These are phyloP conservation scores for Psilocybe tampanensis DNA, from an alignment of 768 basidiomycete genomes.

Conservation along the genomic window DNA sequence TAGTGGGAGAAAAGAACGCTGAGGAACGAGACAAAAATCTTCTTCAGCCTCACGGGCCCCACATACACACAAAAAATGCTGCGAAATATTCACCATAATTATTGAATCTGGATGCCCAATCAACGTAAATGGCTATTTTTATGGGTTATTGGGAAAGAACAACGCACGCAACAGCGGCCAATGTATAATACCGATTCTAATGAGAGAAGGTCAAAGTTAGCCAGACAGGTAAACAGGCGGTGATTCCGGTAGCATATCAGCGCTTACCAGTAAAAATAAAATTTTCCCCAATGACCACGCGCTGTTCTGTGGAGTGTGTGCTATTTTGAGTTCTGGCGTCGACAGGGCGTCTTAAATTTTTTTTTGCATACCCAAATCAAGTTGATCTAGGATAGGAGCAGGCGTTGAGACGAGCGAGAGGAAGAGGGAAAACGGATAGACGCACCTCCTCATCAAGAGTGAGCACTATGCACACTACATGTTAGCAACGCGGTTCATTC, in stretches of 20 bases:
- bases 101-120: slow-evolving; percentile 44
- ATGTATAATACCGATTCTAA: slow-evolving; percentile 62
- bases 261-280: slow-evolving; percentile 54
- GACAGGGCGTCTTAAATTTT: background rate
- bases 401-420: background rate
- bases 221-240: background rate
- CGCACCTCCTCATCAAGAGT: slow-evolving; percentile 55
- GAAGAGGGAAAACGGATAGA: background rate
- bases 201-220: background rate
- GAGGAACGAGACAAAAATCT: slow-evolving; percentile 6
- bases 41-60: background rate
- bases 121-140: background rate
- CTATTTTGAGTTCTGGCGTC: background rate
- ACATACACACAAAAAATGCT: background rate
- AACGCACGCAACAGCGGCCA: slow-evolving; percentile 53
- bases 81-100: slow-evolving; percentile 44
- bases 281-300: slow-evolving; percentile 58
- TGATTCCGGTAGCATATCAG: background rate
- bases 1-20: slow-evolving; percentile 41
- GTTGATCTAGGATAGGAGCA: slow-evolving; percentile 38
- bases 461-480: slow-evolving; percentile 34
- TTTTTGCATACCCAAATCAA: slow-evolving; percentile 54
- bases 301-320: slow-evolving; percentile 37
- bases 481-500: background rate
- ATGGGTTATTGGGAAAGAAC: background rate